phyloP scores from a whole-genome alignment of 257 asterid species.

The Capsicum pubescens region DNA sequence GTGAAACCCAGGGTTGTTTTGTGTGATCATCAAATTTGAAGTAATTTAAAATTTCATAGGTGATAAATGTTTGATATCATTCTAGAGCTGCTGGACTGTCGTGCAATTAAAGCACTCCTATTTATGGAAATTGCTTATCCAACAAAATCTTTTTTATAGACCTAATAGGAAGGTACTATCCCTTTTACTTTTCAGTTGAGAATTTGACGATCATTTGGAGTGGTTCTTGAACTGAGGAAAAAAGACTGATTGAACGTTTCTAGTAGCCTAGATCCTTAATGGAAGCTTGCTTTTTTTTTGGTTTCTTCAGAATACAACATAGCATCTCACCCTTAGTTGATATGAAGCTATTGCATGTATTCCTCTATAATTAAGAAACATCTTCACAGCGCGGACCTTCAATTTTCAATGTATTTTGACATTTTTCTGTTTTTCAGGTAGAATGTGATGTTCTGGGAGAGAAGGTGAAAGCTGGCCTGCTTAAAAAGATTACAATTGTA shows the following conservation, averaged over 20 bases:
- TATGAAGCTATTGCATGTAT: background rate
- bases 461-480: conserved; percentile 60
- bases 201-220: background rate
- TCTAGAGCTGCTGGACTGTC: background rate
- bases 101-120: background rate
- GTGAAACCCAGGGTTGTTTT: background rate
- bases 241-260: background rate
- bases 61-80: background rate
- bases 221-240: background rate
- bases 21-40: conserved; percentile 4
- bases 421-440: conserved; percentile 51
- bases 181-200: conserved; percentile 8
- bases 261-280: background rate
- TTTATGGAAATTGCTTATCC: background rate
- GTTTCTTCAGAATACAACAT: background rate
- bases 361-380: conserved; percentile 5
- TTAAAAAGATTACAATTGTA: conserved; percentile 75
- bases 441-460: conserved; percentile 66
- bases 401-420: background rate
- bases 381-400: background rate
- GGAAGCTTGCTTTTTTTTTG: background rate
- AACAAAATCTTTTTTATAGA: background rate
- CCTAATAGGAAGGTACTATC: background rate
- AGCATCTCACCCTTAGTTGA: conserved; percentile 24
- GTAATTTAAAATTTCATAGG: background rate